Base-by-base conservation (phyloP, 345 rosid genomes). In the Acer campestre region DNA sequence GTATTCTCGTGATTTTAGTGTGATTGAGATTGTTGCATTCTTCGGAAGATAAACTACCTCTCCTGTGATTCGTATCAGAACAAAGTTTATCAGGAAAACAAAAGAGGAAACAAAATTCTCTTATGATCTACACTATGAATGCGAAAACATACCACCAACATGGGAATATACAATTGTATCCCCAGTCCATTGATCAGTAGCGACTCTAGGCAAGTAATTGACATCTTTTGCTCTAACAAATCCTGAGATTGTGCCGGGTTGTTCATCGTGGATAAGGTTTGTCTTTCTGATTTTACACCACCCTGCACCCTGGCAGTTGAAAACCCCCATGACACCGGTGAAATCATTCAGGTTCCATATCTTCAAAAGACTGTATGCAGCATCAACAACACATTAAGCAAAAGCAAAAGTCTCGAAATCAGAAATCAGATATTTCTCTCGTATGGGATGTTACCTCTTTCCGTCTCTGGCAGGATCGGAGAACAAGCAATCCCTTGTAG, bases 221-320 rank as follows among this genome's bases (percentile, higher is more conserved):
- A 88, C 90, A 78, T 93, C 92, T 61, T 82, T 82, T 18, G 89
- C 87, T 75, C 90, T 80, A 25, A 91, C 66, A 75, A 18, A 55
- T 61, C 94, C 90, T 6, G 91, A 83, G 20, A 83, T 49, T 9
- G 89, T 83, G 65, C 84, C 85, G 20, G 92, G 97, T 68, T 89
- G 83, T 74, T 74, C 80, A 17, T 93, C 90, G 40, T 90, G 92
- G 74, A 91, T 89, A 44, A 89, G 80, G 78, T 91, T 84, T 64
- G 51, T 86, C 86, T 90, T 93, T 66, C 86, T 87, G 4, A 81
- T 79, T 69, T 61, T 83, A 77, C 93, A 91, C 96, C 94, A 93
- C 58, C 90, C 90, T 6, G 90, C 93, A 81, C 93, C 91, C 56
- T 89, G 93, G 81, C 90, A 91, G 82, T 88, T 91, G 83, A 89